Base-by-base conservation (phyloP, 257 asterid species). In the Osmanthus fragrans region DNA sequence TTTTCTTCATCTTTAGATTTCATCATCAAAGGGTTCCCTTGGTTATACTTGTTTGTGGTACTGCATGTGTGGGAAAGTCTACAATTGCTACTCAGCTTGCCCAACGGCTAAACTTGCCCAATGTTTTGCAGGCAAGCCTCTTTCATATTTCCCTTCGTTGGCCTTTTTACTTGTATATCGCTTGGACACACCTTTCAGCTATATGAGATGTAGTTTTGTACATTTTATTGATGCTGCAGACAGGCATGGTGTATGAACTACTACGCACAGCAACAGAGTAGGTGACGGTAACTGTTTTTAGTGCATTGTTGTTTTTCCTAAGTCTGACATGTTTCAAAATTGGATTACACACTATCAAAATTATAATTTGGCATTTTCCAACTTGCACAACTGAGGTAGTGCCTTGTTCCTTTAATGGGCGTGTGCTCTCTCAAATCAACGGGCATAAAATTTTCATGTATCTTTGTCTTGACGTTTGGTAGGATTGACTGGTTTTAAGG, bases 201-300 rank as follows among this genome's bases (percentile, higher is more conserved):
- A 68, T 80, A 27, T 40, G 74, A 39, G 7, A 32, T 72, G 34
- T 75, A 49, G 33, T 34, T 37, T 37, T 30, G 32, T 45, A 73
- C 74, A 51, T 74, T 81, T 64, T 81, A 37, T 86, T 70, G 51
- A 84, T 84, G 74, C 64, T 70, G 39, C 97, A 96, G 98, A 96
- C 99, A 21, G 96, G 90, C 82, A 96, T 93, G 97, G 98, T 96
- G 88, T 96, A 96, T 84, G 99, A 96, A 83, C 87, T 96, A 79
- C 90, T 93, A 69, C 94, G 98, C 77, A 93, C 99, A 15, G 94
- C 99, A 77, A 96, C 99, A 75, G 99, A 96, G 99, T 96, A 93
- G 45, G 97, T 69, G 81, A 6, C 29, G 4, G 4, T 56, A 3
- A 72, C 79, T 76, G 21, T 79, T 76, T 16, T 25, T 78, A 21